Evolutionary conservation across 1,284 basidiomycete genomes (phyloP).

Genomic region (Boletus mariae): DNA sequence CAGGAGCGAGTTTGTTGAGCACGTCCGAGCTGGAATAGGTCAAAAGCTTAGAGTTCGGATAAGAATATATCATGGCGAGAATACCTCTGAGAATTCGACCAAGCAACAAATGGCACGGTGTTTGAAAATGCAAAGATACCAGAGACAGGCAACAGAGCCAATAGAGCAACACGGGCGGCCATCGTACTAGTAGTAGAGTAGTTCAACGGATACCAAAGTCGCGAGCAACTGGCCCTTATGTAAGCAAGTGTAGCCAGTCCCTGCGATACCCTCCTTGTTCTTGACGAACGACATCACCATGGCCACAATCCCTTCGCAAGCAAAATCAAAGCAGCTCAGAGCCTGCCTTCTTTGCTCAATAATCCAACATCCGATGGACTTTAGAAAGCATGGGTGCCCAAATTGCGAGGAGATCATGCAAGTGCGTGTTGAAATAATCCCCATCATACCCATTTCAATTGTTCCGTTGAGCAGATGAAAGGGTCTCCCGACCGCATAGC

Average conservation of each 20-base stretch:
- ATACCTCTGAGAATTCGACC: constrained; percentile 61
- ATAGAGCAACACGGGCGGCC: constrained; percentile 21
- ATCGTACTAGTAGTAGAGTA: constrained; percentile 11
- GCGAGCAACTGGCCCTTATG: constrained; percentile 8
- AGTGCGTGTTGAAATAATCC: constrained; percentile 42
- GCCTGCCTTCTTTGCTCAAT: constrained; percentile 93
- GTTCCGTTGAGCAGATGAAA: constrained; percentile 66
- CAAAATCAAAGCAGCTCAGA: constrained; percentile 71
- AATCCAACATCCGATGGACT: constrained; percentile 82
- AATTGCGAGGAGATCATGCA: constrained; percentile 96
- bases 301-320: constrained; percentile 55
- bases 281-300: constrained; percentile 12
- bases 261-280: not conserved
- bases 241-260: constrained; percentile 10
- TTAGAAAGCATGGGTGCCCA: constrained; percentile 85
- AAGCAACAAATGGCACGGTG: constrained; percentile 61
- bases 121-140: constrained; percentile 49
- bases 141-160: constrained; percentile 43
- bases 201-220: not conserved
- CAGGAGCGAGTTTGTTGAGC: constrained; percentile 40
- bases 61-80: not conserved
- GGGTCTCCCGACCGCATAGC: constrained; percentile 80
- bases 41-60: not conserved
- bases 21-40: constrained; percentile 41
- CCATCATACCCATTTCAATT: not conserved